Base-by-base conservation (phyloP, 768 basidiomycete genomes). In the Mycena rebaudengoi region DNA sequence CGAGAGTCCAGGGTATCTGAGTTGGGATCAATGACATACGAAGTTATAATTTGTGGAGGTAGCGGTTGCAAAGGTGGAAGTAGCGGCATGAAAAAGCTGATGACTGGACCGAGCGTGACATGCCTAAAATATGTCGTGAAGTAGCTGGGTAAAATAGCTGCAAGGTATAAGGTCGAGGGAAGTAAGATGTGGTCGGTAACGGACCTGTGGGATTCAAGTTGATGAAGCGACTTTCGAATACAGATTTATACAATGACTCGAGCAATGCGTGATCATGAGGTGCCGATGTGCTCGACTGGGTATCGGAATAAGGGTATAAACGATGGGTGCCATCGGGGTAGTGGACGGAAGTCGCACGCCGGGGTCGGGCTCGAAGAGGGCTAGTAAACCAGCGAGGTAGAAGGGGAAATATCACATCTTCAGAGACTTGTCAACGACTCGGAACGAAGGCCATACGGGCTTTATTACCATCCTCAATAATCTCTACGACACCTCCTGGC, bases 371-470 rank as follows among this genome's bases (percentile, higher is more conserved):
- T 28, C 89, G 86, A 53, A 92, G 82, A 10, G 90, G 89, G 37
- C 83, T 80, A 2, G 92, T 92, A 69, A 92, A 94, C 91, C 91
- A 93, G 35, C 83, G 84, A 21, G 92, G 91, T 35, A 94, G 82
- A 5, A 77, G 77, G n/a, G 92, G 92, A 71, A 94, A 94, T 44
- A 91, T 76, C 28, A 91, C 83, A 71, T 94, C 92, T 94, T 54
- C 16, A 62, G 23, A 43, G 39, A 48, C n/a, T n/a, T n/a, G n/a
- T n/a, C n/a, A 7, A 23, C 18, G 3, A 28, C 7, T 62, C 26
- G n/a, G n/a, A n/a, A n/a, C n/a, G n/a, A n/a, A n/a, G n/a, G n/a
- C n/a, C n/a, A n/a, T n/a, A n/a, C n/a, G n/a, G n/a, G n/a, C n/a
- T n/a, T n/a, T n/a, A n/a, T 55, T 67, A 89, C 92, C 92, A 72